Evolutionary conservation across 2,329 filamentous ascomycete species (phyloP).

Genomic region (Apiospora marii): DNA sequence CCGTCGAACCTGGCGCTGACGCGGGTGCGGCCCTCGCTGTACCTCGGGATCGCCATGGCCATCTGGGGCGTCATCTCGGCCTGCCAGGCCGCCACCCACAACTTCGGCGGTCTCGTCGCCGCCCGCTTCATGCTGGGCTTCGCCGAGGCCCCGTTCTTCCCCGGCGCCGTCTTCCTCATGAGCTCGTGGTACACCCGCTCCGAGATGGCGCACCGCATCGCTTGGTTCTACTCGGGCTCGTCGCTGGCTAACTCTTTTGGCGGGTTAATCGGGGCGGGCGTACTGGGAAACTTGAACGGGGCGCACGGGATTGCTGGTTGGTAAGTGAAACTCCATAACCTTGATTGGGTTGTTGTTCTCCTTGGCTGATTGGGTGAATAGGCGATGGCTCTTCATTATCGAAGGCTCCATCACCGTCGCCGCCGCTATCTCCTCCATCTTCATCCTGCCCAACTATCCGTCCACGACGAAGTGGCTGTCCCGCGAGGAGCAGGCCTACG

Average conservation of each 20-base stretch:
- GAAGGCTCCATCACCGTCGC: conserved; percentile 51
- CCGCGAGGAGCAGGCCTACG: conserved; percentile 59
- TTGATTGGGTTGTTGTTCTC: neutral
- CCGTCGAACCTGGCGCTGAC: conserved; percentile 55
- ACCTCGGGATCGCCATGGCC: conserved; percentile 49
- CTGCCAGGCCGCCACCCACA: conserved; percentile 53
- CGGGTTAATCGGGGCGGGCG: conserved; percentile 55
- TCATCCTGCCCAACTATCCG: conserved; percentile 61
- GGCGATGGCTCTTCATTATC: conserved; percentile 45
- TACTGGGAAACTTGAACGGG: conserved; percentile 52
- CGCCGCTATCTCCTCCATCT: conserved; percentile 42
- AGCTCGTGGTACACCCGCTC: conserved; percentile 58
- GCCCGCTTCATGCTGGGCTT: conserved; percentile 54
- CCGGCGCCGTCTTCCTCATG: conserved; percentile 54
- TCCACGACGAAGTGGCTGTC: conserved; percentile 60
- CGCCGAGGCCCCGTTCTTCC: conserved; percentile 57
- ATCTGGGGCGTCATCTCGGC: conserved; percentile 56
- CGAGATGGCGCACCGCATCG: conserved; percentile 56
- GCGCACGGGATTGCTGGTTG: conserved; percentile 49
- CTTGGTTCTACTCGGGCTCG: conserved; percentile 51
- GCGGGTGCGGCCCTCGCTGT: conserved; percentile 49
- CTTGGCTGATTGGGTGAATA: conserved; percentile 33
- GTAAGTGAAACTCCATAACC: conserved; percentile 29
- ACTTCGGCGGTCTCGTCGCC: conserved; percentile 48
- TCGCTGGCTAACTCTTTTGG: conserved; percentile 52